Evolutionary conservation across 176 grass and related monocot species (phyloP), one percentile per base, ranked within the genome.

Genomic region (Puccinellia tenuiflora): DNA sequence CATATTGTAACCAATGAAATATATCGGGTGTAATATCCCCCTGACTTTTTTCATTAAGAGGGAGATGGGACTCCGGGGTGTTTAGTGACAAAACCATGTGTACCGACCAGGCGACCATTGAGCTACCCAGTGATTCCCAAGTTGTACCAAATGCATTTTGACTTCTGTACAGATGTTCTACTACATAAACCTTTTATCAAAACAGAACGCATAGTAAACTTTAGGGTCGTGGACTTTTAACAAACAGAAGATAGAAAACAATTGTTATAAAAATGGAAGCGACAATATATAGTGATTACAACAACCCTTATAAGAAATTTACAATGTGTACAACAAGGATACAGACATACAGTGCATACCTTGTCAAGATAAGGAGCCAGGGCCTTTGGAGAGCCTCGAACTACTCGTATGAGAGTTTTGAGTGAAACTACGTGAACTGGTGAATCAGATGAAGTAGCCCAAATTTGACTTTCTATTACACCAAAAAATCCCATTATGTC

Each of bases 391-490:
- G 86, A 77, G 1, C 92, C 88, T 76, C 95, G 88, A 70, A 95
- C 88, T 68, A 93, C 90, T 79, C 95, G 91, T 78, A 93, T 89
- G 46, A 98, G 68, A 82, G 90, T 90, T 83, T 95, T 98, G 50
- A 98, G 70, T 35, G 92, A 92, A 65, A 89, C 89, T 39, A 98
- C 68, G 63, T 98, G 95, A 80, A 95, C 90, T 84, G 92, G 88
- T 79, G 95, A 98, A 91, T 98, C 95, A 79, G 92, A 94, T 31
- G 84, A 92, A 86, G 88, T 95, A 46, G 88, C 82, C 95, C 95
- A 95, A 84, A 98, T 95, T 86, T 98, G 92, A 47, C 92, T 89
- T 89, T 98, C 90, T 89, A 98, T 91, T 55, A 93, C 88, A 85
- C 77, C 80, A 81, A 98, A 88, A 93, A 91, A 98, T 10, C 90